A percentile compares a stretch with the other conserved stretches of the same genome.
Conservation (phyloP, 345 rosid genomes). For the Hibiscus tridactylites region DNA sequence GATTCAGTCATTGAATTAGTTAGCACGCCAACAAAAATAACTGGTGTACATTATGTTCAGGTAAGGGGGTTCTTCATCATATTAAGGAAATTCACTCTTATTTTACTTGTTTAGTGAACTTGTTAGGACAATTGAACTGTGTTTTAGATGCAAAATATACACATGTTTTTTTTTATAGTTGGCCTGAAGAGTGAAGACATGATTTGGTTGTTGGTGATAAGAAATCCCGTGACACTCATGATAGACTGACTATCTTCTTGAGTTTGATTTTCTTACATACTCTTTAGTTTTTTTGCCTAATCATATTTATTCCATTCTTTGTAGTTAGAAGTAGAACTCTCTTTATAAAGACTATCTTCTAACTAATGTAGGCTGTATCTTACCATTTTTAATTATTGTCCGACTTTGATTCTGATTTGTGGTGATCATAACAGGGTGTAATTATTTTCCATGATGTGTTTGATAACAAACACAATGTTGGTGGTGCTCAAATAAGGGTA, state of each 20-base stretch:
- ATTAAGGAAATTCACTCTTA: not conserved
- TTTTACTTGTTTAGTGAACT: not conserved
- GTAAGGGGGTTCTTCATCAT: conserved; percentile 25
- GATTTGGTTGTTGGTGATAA: not conserved
- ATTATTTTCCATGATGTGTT: conserved; percentile 92
- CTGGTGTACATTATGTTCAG: conserved; percentile 95
- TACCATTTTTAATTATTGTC: not conserved
- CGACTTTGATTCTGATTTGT: conserved; percentile 8
- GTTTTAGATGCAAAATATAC: not conserved
- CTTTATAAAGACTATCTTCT: not conserved
- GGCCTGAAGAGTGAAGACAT: not conserved
- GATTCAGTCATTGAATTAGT: conserved; percentile 76
- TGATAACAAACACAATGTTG: conserved; percentile 81
- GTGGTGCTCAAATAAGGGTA: conserved; percentile 86
- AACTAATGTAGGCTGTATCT: not conserved
- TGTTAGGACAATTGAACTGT: not conserved
- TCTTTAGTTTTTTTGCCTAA: conserved; percentile 2
- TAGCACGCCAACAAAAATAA: conserved; percentile 79
- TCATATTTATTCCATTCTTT: not conserved
- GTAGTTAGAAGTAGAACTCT: not conserved
- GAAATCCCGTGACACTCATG: not conserved
- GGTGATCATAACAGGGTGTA: conserved; percentile 57
- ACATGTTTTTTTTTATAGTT: not conserved
- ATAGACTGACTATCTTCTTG: not conserved
- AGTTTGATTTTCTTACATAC: not conserved